Conservation (phyloP, 2,329 filamentous ascomycete species). For the Ascochyta clinopodiicola region DNA sequence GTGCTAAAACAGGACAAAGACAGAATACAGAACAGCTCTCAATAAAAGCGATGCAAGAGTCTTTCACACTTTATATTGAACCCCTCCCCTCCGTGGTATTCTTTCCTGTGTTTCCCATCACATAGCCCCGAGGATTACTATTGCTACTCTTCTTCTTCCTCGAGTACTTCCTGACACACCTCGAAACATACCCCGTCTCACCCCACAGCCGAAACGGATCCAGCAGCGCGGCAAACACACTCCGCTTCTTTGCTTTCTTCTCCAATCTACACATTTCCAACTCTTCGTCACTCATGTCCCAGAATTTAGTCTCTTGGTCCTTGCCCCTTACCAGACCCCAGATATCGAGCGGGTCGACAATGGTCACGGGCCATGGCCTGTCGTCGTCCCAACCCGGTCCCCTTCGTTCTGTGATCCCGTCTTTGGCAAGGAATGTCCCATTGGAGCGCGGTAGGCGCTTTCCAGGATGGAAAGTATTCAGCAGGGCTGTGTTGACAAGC, state of each 20-base stretch:
- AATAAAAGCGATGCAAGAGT: neutral
- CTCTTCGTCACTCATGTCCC: conserved; percentile 46
- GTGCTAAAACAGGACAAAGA: too few species aligned
- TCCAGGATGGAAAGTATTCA: conserved; percentile 62
- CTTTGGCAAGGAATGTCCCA: conserved; percentile 58
- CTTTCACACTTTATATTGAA: neutral
- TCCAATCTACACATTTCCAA: conserved; percentile 34
- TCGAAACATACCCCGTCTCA: conserved; percentile 28
- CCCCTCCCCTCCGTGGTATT: neutral
- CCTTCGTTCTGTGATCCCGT: conserved; percentile 60
- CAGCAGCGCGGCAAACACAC: conserved; percentile 24
- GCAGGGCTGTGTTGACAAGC: conserved; percentile 57
- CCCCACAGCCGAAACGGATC: conserved; percentile 45
- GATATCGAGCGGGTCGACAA: conserved; percentile 48
- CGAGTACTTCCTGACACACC: conserved; percentile 39
- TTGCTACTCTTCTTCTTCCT: conserved; percentile 6
- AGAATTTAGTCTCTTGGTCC: conserved; percentile 47
- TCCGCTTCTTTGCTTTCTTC: conserved; percentile 35
- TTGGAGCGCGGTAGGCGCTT: conserved; percentile 57
- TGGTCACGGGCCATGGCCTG: conserved; percentile 52
- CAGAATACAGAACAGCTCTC: too few species aligned
- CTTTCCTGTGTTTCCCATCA: neutral
- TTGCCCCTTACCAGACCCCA: conserved; percentile 39
- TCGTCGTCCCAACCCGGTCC: conserved; percentile 59
- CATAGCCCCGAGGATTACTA: neutral